Percentiles rank a stretch among this genome's conserved stretches.
phyloP scores from a whole-genome alignment of 225 moss, liverwort and hornwort species.

The Polytrichum commune region DNA sequence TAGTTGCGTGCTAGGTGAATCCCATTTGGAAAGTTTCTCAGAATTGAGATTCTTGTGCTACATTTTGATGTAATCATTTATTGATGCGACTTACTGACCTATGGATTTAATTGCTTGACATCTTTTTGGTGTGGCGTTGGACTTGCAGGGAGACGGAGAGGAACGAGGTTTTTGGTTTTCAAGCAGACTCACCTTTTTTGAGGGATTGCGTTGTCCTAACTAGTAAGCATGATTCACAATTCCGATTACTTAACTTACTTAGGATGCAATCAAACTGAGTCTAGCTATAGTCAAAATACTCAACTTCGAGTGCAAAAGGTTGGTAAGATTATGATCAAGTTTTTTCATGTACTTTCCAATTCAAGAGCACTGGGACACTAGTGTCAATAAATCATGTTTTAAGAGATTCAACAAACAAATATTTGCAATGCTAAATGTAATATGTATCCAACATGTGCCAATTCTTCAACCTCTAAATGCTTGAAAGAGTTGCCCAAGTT shows the following conservation, averaged over 20 bases:
- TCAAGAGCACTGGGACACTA: no score
- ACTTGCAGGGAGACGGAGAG: conserved; percentile 40
- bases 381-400: no score
- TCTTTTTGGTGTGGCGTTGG: neutral
- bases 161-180: conserved; percentile 48
- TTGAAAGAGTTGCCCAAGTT: no score
- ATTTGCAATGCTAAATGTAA: no score
- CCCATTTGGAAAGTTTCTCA: neutral
- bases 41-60: neutral
- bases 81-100: neutral
- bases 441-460: no score
- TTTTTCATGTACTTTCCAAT: no score
- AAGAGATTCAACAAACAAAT: no score
- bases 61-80: neutral
- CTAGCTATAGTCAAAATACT: neutral
- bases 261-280: no score
- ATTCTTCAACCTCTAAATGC: no score
- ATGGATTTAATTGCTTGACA: neutral
- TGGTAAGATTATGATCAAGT: neutral
- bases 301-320: neutral
- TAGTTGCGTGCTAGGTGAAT: neutral
- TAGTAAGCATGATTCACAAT: conserved; percentile 14
- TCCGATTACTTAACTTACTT: neutral
- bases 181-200: conserved; percentile 33
- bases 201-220: conserved; percentile 28